Evolutionary conservation across 805 yeast genomes (phyloP).

Genomic region (Cyberlindnera samutprakarnensis): DNA sequence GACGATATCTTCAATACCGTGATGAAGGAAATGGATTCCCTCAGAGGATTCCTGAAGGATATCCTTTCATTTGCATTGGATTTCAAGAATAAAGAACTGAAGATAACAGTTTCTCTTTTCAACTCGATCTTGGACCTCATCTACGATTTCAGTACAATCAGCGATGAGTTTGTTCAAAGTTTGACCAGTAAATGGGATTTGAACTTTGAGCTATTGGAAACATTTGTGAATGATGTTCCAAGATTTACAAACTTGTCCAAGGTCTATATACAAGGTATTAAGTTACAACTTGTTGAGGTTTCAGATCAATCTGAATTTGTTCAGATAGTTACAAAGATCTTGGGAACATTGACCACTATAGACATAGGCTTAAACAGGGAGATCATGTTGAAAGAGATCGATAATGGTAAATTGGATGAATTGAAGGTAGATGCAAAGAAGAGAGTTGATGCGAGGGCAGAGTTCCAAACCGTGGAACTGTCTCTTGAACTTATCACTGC

Average conservation of each 20-base stretch:
- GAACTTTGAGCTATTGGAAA: constrained; percentile 9
- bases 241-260: constrained; percentile 26
- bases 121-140: constrained; percentile 49
- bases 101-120: constrained; percentile 35
- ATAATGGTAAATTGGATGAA: constrained; percentile 25
- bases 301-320: constrained; percentile 16
- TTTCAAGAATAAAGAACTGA: constrained; percentile 19
- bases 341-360: constrained; percentile 23
- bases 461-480: constrained; percentile 59
- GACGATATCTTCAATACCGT: constrained; percentile 48
- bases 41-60: constrained; percentile 21
- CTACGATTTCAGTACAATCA: constrained; percentile 55
- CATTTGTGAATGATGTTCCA: constrained; percentile 6
- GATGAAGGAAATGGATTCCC: constrained; percentile 18
- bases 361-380: constrained; percentile 26
- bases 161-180: constrained; percentile 39
- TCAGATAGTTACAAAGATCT: constrained; percentile 19
- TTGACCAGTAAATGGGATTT: constrained; percentile 13
- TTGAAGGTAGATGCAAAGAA: constrained; percentile 31
- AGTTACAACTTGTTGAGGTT: constrained; percentile 24
- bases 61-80: constrained; percentile 24
- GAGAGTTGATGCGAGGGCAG: constrained; percentile 38
- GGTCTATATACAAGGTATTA: constrained; percentile 30
- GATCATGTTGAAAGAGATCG: constrained; percentile 20
- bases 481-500: constrained; percentile 74